Evolutionary conservation across 768 basidiomycete species (phyloP).

Genomic region (Leccinum subtestaceum): DNA sequence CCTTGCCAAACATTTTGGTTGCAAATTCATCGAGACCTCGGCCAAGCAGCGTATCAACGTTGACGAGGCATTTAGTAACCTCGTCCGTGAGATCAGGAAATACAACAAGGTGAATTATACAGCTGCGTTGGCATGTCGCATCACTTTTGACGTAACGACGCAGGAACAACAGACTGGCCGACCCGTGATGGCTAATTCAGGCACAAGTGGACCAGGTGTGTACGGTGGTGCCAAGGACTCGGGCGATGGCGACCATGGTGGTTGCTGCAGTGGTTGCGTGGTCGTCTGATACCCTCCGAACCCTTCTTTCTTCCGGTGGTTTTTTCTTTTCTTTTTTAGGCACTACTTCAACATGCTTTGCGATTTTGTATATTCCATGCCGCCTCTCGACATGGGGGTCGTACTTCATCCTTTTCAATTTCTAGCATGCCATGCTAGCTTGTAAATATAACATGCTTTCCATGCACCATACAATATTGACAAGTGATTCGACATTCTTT

Average conservation of each 20-base stretch:
- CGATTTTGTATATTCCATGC: slow-evolving; percentile 13
- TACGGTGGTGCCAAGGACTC: slow-evolving; percentile 46
- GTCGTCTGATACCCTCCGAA: slow-evolving; percentile 38
- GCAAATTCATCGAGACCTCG: slow-evolving; percentile 94
- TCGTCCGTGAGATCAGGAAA: slow-evolving; percentile 90
- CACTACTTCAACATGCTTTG: slow-evolving; percentile 9
- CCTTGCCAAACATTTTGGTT: slow-evolving; percentile 90
- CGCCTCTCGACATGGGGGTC: slow-evolving; percentile 6
- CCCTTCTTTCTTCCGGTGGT: slow-evolving; percentile 1
- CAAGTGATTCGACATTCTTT: not conserved
- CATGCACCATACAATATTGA: not conserved
- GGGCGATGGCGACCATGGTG: slow-evolving; percentile 50
- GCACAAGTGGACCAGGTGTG: slow-evolving; percentile 42
- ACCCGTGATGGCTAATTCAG: slow-evolving; percentile 50
- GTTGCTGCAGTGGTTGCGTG: slow-evolving; percentile 72
- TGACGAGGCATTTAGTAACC: slow-evolving; percentile 90
- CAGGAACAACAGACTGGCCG: slow-evolving; percentile 81
- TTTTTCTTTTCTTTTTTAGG: slow-evolving; percentile 7
- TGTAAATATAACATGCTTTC: slow-evolving; percentile 28
- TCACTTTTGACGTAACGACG: slow-evolving; percentile 9
- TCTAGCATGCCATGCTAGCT: slow-evolving; percentile 8
- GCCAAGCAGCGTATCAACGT: slow-evolving; percentile 97
- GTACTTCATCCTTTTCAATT: slow-evolving; percentile 1
- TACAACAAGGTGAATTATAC: slow-evolving; percentile 75
- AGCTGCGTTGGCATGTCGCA: not conserved